These are phyloP conservation scores for Delphinella strobiligena DNA, from an alignment of 2,329 filamentous ascomycete genomes.

Conservation along the genomic window DNA sequence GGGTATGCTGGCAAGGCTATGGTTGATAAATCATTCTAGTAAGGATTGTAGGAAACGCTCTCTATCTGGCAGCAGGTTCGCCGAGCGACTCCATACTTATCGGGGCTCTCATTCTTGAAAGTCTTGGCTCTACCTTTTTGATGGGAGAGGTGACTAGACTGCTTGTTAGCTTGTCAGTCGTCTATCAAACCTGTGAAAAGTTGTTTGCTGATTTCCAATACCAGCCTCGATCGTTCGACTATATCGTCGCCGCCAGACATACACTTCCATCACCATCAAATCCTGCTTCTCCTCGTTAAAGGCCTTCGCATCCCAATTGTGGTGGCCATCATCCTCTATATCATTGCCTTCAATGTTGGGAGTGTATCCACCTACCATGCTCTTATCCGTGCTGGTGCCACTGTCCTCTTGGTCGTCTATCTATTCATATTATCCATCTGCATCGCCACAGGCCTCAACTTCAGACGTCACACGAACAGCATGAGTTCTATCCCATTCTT, in stretches of 20 bases:
- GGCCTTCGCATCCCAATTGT: neutral
- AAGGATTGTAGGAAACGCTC: neutral
- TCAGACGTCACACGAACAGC: neutral
- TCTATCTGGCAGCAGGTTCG: neutral
- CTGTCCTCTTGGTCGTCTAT: neutral
- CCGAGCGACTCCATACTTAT: neutral
- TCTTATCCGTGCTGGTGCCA: neutral
- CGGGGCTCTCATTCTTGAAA: neutral
- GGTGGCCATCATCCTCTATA: neutral
- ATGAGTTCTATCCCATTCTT: neutral
- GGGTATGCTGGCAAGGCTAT: too few species aligned
- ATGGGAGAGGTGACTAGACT: neutral
- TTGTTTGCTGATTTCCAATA: neutral
- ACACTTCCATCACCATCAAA: neutral
- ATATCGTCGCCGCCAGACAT: too few species aligned
- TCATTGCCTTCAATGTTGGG: neutral
- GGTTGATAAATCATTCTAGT: too few species aligned
- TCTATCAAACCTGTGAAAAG: neutral
- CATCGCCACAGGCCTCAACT: neutral
- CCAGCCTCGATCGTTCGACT: neutral
- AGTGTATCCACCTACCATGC: neutral
- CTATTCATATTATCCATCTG: neutral
- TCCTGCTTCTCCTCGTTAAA: neutral
- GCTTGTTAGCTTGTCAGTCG: neutral
- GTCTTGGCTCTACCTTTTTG: neutral